A percentile compares a stretch with the other conserved stretches of the same genome.
These are phyloP conservation scores for Cymodocea nodosa DNA, from an alignment of 116 monocot species.

Conservation along the genomic window DNA sequence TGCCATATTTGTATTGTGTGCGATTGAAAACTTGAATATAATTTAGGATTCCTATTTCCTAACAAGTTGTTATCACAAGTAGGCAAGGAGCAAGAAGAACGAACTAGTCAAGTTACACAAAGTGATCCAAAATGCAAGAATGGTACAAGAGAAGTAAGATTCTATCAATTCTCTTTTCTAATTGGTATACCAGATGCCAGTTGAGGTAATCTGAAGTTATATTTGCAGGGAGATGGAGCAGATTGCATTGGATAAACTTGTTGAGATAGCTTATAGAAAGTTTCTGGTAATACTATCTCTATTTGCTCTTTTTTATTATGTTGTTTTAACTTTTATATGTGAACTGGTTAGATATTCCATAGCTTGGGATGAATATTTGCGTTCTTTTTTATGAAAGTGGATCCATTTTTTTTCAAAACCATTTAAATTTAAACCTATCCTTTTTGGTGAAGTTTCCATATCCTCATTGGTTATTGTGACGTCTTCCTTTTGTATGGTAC, in stretches of 20 bases:
- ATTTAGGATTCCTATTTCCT: no score
- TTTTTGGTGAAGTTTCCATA: no score
- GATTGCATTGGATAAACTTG: slow-evolving; percentile 13
- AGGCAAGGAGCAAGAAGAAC: slow-evolving; percentile 6
- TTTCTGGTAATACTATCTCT: slow-evolving; percentile 3
- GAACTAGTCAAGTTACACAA: neutral
- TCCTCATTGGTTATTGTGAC: no score
- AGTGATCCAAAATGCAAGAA: slow-evolving; percentile 5
- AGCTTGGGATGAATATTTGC: no score
- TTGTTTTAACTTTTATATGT: neutral
- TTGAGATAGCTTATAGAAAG: slow-evolving; percentile 10
- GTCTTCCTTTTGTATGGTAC: no score
- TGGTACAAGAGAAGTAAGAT: slow-evolving; percentile 6
- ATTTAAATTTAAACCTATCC: no score
- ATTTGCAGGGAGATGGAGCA: slow-evolving; percentile 7
- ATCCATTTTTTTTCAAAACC: no score
- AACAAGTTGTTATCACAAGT: neutral
- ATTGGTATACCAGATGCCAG: neutral
- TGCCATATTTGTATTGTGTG: neutral
- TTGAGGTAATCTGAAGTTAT: neutral
- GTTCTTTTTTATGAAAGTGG: no score
- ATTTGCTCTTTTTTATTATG: neutral
- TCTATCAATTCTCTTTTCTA: neutral
- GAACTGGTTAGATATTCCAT: no score
- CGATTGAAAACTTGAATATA: no score